Evolutionary conservation across 768 basidiomycete genomes (phyloP).

Genomic region (Hortiboletus flavorubellus): DNA sequence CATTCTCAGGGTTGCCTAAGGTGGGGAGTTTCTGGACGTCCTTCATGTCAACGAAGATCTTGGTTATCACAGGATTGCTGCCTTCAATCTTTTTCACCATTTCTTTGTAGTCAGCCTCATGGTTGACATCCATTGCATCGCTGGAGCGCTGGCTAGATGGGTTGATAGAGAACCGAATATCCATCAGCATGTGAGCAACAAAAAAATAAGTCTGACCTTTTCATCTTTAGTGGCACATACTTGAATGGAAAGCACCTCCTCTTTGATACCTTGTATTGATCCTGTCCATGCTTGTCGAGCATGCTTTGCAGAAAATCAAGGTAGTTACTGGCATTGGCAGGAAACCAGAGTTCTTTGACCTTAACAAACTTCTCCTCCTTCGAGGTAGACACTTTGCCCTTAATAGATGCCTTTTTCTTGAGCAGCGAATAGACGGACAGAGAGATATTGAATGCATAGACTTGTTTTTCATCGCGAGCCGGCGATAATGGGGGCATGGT

Average conservation of each 20-base stretch:
- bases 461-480: neutral
- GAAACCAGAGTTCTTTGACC: slow-evolving; percentile 1
- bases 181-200: neutral
- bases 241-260: slow-evolving; percentile 5
- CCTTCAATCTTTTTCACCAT: slow-evolving; percentile 11
- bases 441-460: neutral
- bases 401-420: neutral
- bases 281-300: slow-evolving; percentile 7
- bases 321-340: neutral
- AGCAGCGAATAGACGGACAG: neutral
- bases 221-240: neutral
- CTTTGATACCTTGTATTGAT: slow-evolving; percentile 23
- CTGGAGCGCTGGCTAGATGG: neutral
- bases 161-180: neutral
- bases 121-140: slow-evolving; percentile 8
- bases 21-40: too few relatives aligned
- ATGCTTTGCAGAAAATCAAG: neutral
- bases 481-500: neutral
- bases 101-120: slow-evolving; percentile 6
- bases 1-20: too few relatives aligned
- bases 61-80: neutral
- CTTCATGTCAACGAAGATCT: slow-evolving; percentile 4
- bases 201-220: neutral
- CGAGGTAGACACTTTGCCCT: neutral
- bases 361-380: slow-evolving; percentile 7